Base-by-base conservation (phyloP, 2,329 filamentous ascomycete species). In the Neobulgaria alba region DNA sequence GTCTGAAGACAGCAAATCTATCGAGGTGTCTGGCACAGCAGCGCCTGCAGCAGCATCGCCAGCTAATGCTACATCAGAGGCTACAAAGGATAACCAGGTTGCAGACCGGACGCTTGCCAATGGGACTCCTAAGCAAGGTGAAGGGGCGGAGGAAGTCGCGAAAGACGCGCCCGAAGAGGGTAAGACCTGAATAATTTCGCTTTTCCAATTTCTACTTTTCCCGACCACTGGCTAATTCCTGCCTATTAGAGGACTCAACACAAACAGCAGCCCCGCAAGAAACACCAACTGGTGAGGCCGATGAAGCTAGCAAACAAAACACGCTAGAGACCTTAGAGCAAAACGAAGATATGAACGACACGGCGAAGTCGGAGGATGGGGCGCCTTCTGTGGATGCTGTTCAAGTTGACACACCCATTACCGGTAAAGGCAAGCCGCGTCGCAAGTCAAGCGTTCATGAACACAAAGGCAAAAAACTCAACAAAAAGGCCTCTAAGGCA, bases 401-500 rank as follows among this genome's bases (percentile, higher is more conserved):
- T 52, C 54, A 59, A 42, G 57, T 57, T 29, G 59, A 59, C 16
- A 56, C 65, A n/a, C 55, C 64, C 36, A 47, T 61, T 30, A 63
- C 65, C 26, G 63, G 62, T 20, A 59, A 67, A 37, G 66, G 67
- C 47, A 76, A 77, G 55, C 61, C 67, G 47, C 73, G 73, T 59
- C 84, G 86, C 67, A 92, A 92, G 72, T 93, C 86, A 17, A 72
- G 71, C 41, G 74, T 73, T 32, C 71, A 82, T 8, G 77, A 82
- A 50, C 69, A 78, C 63, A 88, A 85, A 65, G 69, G 65, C 54
- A 89, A 88, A 71, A 89, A 89, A 47, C 70, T 88, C 47, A 92
- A 79, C 68, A 86, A 82, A 68, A 95, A 92, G 71, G 84, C 79
- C 60, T 89, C 85, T 35, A 81, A 80, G 65, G 72, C 74, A 47